Percentiles rank a stretch among this genome's conserved stretches.
Conservation (phyloP, 2,329 filamentous ascomycete genomes). For the Phialophora chinensis region DNA sequence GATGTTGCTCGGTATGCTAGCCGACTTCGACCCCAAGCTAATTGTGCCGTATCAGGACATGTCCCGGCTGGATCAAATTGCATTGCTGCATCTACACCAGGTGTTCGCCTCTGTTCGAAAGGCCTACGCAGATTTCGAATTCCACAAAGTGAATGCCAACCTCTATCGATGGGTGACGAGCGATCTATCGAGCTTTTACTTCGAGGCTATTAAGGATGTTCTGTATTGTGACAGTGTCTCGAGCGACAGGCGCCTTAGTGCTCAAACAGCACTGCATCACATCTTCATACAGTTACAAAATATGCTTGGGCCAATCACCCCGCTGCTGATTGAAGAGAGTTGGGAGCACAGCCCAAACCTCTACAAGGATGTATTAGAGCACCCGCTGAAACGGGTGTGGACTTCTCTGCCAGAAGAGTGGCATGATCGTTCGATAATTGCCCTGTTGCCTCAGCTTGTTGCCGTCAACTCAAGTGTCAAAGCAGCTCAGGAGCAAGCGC, state of each 20-base stretch:
- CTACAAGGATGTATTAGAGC: slow-evolving; percentile 60
- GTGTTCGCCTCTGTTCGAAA: slow-evolving; percentile 68
- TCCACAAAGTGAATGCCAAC: slow-evolving; percentile 74
- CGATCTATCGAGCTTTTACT: slow-evolving; percentile 90
- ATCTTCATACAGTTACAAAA: slow-evolving; percentile 75
- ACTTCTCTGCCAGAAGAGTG: slow-evolving; percentile 45
- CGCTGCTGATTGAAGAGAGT: slow-evolving; percentile 83
- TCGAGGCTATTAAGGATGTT: slow-evolving; percentile 89
- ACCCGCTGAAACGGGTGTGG: slow-evolving; percentile 53
- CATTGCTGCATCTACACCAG: slow-evolving; percentile 73
- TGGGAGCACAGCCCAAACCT: slow-evolving; percentile 76
- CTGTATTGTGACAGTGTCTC: slow-evolving; percentile 81
- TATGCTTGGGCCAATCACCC: slow-evolving; percentile 81
- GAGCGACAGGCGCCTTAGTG: slow-evolving; percentile 63
- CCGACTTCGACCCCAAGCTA: slow-evolving; percentile 57
- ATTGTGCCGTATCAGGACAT: slow-evolving; percentile 45
- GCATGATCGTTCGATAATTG: slow-evolving; percentile 23
- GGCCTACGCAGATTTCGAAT: slow-evolving; percentile 75
- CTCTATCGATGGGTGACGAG: slow-evolving; percentile 82
- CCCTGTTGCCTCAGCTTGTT: slow-evolving; percentile 48
- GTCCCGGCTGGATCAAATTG: slow-evolving; percentile 71
- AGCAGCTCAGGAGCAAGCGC: slow-evolving; percentile 71
- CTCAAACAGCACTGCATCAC: slow-evolving; percentile 62
- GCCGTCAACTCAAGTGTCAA: slow-evolving; percentile 72
- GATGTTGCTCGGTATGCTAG: slow-evolving; percentile 81